Evolutionary conservation across 176 grass and related monocot genomes (phyloP).

Genomic region (Musa itinerans): DNA sequence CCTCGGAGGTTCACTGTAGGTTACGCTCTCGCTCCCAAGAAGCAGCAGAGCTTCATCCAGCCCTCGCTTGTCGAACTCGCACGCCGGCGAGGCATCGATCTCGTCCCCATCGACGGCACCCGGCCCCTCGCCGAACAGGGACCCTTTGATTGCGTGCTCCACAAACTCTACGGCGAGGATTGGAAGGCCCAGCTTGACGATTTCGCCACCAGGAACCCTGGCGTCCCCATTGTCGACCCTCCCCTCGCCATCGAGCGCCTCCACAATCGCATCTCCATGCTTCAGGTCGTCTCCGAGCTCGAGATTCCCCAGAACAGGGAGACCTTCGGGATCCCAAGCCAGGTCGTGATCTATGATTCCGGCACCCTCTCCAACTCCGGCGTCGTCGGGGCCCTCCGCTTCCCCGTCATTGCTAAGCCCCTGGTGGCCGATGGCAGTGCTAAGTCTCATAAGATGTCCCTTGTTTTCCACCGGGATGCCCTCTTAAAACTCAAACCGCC

Average conservation of each 20-base stretch:
- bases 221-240: conserved; percentile 50
- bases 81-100: conserved; percentile 41
- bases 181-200: conserved; percentile 12
- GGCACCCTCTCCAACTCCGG: conserved; percentile 55
- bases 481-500: too few species aligned
- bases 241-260: conserved; percentile 71
- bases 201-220: conserved; percentile 42
- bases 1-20: conserved; percentile 18
- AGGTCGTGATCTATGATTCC: conserved; percentile 77
- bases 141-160: conserved; percentile 74
- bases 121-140: conserved; percentile 58
- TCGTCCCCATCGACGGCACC: conserved; percentile 48
- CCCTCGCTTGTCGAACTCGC: conserved; percentile 13
- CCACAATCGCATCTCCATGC: not conserved
- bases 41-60: too few species aligned
- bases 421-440: too few species aligned
- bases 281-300: too few species aligned
- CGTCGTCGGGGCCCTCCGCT: conserved; percentile 60
- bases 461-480: too few species aligned
- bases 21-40: too few species aligned
- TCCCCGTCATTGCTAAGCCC: conserved; percentile 22
- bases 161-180: conserved; percentile 63
- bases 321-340: conserved; percentile 78
- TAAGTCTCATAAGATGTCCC: too few species aligned
- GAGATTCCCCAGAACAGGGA: conserved; percentile 30